Conservation (phyloP, 345 rosid species). For the Gossypium arboreum region DNA sequence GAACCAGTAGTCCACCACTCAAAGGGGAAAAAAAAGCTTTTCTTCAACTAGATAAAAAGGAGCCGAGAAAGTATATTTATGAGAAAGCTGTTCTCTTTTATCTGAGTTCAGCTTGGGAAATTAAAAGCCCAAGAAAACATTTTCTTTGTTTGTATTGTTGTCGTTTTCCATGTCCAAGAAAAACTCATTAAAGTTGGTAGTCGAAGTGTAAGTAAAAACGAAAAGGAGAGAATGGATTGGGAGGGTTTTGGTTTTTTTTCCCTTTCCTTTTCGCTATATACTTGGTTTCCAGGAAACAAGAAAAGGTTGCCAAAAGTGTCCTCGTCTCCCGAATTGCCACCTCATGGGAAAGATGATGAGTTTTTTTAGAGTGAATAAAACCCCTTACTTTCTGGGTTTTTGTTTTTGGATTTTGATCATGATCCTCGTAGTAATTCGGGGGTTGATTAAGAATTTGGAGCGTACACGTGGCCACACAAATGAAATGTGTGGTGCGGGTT, state of each 20-base stretch:
- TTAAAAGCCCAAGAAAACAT: neutral
- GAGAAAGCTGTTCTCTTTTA: neutral
- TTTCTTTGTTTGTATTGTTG: neutral
- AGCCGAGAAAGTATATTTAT: neutral
- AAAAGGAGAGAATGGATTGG: too few species aligned
- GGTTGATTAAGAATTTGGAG: slow-evolving; percentile 6
- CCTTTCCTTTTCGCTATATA: neutral
- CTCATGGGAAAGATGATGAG: neutral
- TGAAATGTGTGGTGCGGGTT: neutral
- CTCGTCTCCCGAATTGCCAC: slow-evolving; percentile 1
- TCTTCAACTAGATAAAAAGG: neutral
- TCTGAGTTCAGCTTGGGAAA: neutral
- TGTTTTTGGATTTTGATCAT: neutral
- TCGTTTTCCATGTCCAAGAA: neutral
- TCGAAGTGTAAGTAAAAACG: neutral
- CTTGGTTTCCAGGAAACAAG: neutral
- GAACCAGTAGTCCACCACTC: neutral
- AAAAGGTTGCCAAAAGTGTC: slow-evolving; percentile 16
- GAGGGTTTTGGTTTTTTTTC: neutral
- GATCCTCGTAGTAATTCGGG: slow-evolving; percentile 5
- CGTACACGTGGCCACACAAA: slow-evolving; percentile 35
- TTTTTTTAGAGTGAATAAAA: neutral
- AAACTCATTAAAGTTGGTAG: neutral
- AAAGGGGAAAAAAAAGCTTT: neutral
- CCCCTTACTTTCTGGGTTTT: neutral